phyloP scores from a whole-genome alignment of 2,329 filamentous ascomycete species.

The Hypocrella siamensis region DNA sequence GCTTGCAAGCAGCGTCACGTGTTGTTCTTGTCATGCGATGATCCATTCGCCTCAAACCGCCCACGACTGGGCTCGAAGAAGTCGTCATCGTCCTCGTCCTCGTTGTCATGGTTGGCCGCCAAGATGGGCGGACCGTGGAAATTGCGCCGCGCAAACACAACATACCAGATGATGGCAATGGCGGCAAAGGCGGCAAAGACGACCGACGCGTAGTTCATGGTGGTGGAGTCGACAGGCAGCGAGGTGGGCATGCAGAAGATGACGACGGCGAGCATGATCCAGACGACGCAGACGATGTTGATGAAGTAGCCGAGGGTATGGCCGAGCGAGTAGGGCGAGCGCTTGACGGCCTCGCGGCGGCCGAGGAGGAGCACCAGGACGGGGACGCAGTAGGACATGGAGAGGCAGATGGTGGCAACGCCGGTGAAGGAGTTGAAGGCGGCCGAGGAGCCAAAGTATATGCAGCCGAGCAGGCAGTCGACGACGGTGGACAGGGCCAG shows the following conservation, averaged over 20 bases:
- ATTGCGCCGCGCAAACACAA: slow-evolving; percentile 43
- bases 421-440: slow-evolving; percentile 72
- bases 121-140: slow-evolving; percentile 41
- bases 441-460: slow-evolving; percentile 63
- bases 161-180: slow-evolving; percentile 48
- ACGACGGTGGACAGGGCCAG: slow-evolving; percentile 52
- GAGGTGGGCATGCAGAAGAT: slow-evolving; percentile 63
- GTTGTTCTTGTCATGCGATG: too few relatives aligned
- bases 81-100: too few relatives aligned
- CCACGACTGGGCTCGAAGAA: too few relatives aligned
- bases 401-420: slow-evolving; percentile 65
- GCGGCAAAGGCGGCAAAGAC: slow-evolving; percentile 47
- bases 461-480: slow-evolving; percentile 56
- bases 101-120: neutral
- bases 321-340: slow-evolving; percentile 54
- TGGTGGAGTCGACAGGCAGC: slow-evolving; percentile 35
- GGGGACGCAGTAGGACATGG: slow-evolving; percentile 59
- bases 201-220: slow-evolving; percentile 53
- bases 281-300: slow-evolving; percentile 51
- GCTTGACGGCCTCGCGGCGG: slow-evolving; percentile 46
- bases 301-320: slow-evolving; percentile 51
- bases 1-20: too few relatives aligned
- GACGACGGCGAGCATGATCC: slow-evolving; percentile 55
- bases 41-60: too few relatives aligned
- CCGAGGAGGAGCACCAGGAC: slow-evolving; percentile 57